Conservation (phyloP, 2,329 filamentous ascomycete genomes). For the Scleromitrula shiraiana region DNA sequence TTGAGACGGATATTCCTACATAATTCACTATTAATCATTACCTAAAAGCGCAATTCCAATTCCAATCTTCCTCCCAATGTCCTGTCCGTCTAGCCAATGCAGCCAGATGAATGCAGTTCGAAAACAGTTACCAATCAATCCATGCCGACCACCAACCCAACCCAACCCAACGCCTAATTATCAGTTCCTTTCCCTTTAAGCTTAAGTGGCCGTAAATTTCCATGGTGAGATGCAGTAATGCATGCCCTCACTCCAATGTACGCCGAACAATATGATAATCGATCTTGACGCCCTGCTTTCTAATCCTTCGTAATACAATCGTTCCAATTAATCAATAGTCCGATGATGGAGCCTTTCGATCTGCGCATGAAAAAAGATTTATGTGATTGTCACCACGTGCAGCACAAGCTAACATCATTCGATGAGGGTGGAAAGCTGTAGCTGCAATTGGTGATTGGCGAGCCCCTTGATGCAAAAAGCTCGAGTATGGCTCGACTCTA, state of each 20-base stretch:
- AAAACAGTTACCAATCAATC: not conserved
- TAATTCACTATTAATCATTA: conserved; percentile 7
- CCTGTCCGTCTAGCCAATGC: conserved; percentile 4
- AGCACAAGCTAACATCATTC: conserved; percentile 81
- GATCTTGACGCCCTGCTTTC: not conserved
- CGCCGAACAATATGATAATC: conserved; percentile 9
- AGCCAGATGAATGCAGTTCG: not conserved
- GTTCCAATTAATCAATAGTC: conserved; percentile 1
- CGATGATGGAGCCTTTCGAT: conserved; percentile 18
- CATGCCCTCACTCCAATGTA: conserved; percentile 3
- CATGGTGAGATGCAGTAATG: conserved; percentile 1
- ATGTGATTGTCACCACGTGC: conserved; percentile 83
- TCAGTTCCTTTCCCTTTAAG: not conserved
- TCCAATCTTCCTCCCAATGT: not conserved
- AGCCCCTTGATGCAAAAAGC: conserved; percentile 75
- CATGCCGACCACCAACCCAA: not conserved
- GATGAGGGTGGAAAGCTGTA: conserved; percentile 92
- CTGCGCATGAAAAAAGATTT: conserved; percentile 73
- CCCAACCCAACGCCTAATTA: not conserved
- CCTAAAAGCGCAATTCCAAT: not conserved
- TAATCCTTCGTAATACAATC: not conserved
- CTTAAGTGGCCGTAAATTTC: not conserved
- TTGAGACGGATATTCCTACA: not conserved
- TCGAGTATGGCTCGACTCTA: conserved; percentile 80
- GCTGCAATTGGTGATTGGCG: conserved; percentile 75